Evolutionary conservation across 805 yeast species (phyloP).

Genomic region (Candida qinlingensis): DNA sequence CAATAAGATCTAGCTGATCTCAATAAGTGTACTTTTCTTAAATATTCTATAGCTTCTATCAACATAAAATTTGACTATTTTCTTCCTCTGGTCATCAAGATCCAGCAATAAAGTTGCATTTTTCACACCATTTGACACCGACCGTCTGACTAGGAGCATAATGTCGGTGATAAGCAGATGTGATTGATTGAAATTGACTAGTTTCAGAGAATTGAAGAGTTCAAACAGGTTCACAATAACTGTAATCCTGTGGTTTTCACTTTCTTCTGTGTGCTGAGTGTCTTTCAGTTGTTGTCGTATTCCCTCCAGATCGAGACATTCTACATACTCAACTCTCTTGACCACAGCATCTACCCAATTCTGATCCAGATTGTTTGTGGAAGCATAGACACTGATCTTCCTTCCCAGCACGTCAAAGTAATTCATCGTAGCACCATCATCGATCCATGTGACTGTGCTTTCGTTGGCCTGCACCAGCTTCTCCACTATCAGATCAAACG

Average conservation of each 20-base stretch:
- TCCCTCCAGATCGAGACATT: slow-evolving; percentile 1
- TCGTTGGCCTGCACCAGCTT: background rate
- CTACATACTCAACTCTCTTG: background rate
- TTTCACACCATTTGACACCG: background rate
- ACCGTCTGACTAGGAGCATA: background rate
- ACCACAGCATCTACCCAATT: background rate
- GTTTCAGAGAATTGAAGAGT: background rate
- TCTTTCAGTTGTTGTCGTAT: background rate
- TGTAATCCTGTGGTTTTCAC: background rate
- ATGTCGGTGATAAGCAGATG: background rate
- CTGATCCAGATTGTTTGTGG: background rate
- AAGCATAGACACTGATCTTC: background rate
- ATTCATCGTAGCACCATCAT: background rate
- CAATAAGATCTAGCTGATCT: background rate
- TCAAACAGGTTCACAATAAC: background rate
- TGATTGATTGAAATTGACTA: background rate
- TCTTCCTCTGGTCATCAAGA: background rate
- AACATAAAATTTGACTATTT: background rate
- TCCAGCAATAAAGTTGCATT: background rate
- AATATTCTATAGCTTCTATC: background rate
- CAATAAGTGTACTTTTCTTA: background rate
- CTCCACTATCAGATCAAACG: slow-evolving; percentile 1
- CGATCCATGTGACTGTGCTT: slow-evolving; percentile 1
- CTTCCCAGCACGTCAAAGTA: background rate
- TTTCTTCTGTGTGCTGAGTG: background rate